Conservation (phyloP, 164 flowering plant genomes). For the Tetrastigma voinierianum region DNA sequence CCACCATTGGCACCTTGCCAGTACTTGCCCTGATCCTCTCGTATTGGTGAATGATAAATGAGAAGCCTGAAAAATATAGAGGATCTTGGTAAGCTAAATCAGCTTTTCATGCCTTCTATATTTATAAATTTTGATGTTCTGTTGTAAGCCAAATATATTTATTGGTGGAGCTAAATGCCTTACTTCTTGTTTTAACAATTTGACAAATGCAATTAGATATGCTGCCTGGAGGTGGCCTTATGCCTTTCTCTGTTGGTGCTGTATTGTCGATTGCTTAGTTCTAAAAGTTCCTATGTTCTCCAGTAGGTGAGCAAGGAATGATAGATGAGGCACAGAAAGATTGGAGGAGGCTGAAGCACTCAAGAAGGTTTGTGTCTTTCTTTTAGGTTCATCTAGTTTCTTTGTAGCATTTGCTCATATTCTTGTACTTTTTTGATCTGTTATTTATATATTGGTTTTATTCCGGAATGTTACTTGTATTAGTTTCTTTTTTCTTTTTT, state of each 20-base stretch:
- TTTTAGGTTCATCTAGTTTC: background rate
- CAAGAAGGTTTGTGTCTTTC: conserved; percentile 63
- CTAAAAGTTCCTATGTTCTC: conserved; percentile 10
- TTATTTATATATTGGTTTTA: background rate
- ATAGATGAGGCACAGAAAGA: conserved; percentile 95
- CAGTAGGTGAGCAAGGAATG: conserved; percentile 99
- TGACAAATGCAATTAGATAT: too few species aligned
- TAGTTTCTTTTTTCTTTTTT: background rate
- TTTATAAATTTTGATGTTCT: too few species aligned
- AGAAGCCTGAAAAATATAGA: conserved; percentile 95
- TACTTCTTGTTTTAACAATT: too few species aligned
- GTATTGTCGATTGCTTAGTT: background rate
- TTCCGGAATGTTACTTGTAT: too few species aligned
- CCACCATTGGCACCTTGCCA: conserved; percentile 65
- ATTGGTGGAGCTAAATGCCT: too few species aligned
- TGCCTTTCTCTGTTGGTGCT: background rate
- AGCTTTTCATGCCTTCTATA: too few species aligned
- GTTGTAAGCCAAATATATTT: too few species aligned
- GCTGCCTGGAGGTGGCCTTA: too few species aligned
- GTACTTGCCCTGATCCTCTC: conserved; percentile 76
- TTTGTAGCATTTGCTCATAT: background rate
- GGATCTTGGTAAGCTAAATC: conserved; percentile 67
- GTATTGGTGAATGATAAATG: conserved; percentile 98
- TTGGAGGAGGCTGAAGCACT: conserved; percentile 97
- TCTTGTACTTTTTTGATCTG: background rate